Base-by-base conservation (phyloP, 345 rosid genomes). In the Dovyalis caffra region DNA sequence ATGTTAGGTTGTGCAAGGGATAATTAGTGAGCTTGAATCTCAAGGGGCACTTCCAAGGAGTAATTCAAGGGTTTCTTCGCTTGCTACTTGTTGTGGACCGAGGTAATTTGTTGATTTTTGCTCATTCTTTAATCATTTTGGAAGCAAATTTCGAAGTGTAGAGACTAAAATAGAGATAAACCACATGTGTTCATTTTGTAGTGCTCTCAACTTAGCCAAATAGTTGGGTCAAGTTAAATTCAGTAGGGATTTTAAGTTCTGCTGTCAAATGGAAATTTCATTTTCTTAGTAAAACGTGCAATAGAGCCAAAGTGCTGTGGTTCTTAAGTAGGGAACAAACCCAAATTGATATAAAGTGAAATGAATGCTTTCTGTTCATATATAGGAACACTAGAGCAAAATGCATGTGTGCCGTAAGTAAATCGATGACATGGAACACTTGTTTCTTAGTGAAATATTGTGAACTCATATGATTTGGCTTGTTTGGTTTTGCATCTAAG, bases 41-140 rank as follows among this genome's bases (percentile, higher is more conserved):
- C 99, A 91, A 86, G 99, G 99, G 77, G 98, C 98, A 15, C 90
- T 95, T 72, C 99, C 99, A 25, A 86, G 98, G 86, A 93, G 99
- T 81, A 95, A 93, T 83, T 95, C 99, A 1, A 89, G 99, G 88
- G 99, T 95, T 87, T 95, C 99, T 32, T 95, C 99, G 21, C 97
- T 95, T 16, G 98, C 99, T 53, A 95, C 99, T 20, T 95, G 99
- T 71, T 95, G 99, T 47, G 99, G 99, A 75, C 97, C 97, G 10
- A 93, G 99, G 98, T 93, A 83, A 73, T 69, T 31, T n/a, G 40
- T 29, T 43, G 6, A 60, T 72, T 21, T 28, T 23, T 57, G 23
- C 38, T 38, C 34, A 51, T 33, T 49, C 28, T 47, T 12, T 32
- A 21, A 16, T 28, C n/a, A 12, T 37, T 49, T 70, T 21, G 67